Conservation (phyloP, 495 filamentous ascomycete species). For the Daldinia loculata region DNA sequence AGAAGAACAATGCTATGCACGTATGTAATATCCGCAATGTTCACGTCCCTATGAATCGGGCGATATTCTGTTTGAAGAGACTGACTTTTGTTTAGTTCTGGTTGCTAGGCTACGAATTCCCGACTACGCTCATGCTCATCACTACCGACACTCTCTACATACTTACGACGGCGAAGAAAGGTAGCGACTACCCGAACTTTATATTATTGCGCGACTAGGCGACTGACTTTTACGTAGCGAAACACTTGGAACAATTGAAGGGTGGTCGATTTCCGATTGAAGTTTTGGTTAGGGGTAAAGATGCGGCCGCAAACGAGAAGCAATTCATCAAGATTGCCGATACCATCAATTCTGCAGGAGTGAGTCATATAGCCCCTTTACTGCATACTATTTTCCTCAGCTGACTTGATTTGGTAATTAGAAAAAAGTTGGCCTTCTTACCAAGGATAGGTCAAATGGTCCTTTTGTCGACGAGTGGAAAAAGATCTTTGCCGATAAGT, state of each 20-base stretch:
- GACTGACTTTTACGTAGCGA: slow-evolving; percentile 64
- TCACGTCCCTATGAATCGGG: not conserved
- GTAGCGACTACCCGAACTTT: slow-evolving; percentile 54
- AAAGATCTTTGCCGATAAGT: slow-evolving; percentile 74
- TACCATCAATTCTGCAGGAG: slow-evolving; percentile 85
- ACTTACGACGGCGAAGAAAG: slow-evolving; percentile 97
- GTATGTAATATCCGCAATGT: slow-evolving; percentile 61
- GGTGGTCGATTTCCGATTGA: slow-evolving; percentile 90
- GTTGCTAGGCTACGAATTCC: slow-evolving; percentile 98
- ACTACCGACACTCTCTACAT: slow-evolving; percentile 88
- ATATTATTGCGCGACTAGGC: slow-evolving; percentile 24
- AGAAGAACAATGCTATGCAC: slow-evolving; percentile 95
- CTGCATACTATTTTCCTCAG: not conserved
- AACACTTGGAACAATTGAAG: slow-evolving; percentile 91
- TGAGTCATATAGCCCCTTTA: slow-evolving; percentile 59
- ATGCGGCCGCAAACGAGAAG: slow-evolving; percentile 85
- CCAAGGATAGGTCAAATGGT: slow-evolving; percentile 83
- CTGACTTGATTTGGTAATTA: slow-evolving; percentile 46
- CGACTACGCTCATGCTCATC: slow-evolving; percentile 90
- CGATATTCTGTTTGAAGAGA: slow-evolving; percentile 1
- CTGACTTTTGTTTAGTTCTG: slow-evolving; percentile 74
- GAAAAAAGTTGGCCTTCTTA: slow-evolving; percentile 88
- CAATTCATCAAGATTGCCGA: slow-evolving; percentile 83
- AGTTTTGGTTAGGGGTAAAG: slow-evolving; percentile 87
- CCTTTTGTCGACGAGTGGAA: slow-evolving; percentile 98